Evolutionary conservation across 371 early-diverging fungal species (phyloP).

Genomic region (Lichtheimia ornata): DNA sequence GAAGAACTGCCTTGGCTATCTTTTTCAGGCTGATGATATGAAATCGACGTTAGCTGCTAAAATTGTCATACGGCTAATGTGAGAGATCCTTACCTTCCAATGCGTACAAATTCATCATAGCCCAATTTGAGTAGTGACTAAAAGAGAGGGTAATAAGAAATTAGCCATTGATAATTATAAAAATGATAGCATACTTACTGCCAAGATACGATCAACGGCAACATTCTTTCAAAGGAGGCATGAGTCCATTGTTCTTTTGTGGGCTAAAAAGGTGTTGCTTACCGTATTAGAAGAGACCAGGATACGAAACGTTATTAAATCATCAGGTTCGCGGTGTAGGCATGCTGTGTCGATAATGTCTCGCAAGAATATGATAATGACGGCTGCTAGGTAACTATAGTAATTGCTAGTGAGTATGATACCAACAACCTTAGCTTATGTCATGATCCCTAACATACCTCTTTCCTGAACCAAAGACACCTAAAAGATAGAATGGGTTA

Average conservation of each 20-base stretch:
- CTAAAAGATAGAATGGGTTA: constrained; percentile 17
- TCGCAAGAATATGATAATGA: constrained; percentile 75
- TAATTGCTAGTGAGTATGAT: constrained; percentile 3
- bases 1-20: constrained; percentile 70
- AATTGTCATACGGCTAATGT: background rate
- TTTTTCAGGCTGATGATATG: constrained; percentile 61
- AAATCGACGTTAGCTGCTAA: background rate
- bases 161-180: background rate
- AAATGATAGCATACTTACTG: constrained; percentile 23
- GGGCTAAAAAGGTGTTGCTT: constrained; percentile 10
- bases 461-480: constrained; percentile 82
- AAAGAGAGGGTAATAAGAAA: constrained; percentile 1
- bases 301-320: constrained; percentile 48
- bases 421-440: background rate
- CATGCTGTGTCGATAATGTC: constrained; percentile 51
- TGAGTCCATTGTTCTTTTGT: background rate
- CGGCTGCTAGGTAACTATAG: constrained; percentile 73
- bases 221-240: constrained; percentile 56
- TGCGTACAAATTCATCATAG: constrained; percentile 79
- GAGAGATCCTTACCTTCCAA: constrained; percentile 61
- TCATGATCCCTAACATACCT: constrained; percentile 42
- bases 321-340: constrained; percentile 35
- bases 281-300: constrained; percentile 70
- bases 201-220: constrained; percentile 88
- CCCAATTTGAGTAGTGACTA: constrained; percentile 66